Conservation (phyloP, 2,329 filamentous ascomycete species). For the Pseudonectria buxi region DNA sequence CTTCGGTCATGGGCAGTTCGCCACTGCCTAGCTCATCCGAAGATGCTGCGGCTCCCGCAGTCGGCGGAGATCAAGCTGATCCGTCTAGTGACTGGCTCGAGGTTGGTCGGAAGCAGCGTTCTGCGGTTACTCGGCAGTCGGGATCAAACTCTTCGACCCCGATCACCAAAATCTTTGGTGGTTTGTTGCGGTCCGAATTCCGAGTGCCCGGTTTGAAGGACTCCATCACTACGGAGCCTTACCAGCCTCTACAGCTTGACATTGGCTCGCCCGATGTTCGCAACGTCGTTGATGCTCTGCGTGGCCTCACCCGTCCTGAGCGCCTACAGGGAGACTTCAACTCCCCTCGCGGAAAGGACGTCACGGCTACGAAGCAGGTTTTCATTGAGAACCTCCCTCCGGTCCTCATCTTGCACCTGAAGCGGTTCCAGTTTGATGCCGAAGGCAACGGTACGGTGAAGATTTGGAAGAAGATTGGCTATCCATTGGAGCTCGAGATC, state of each 20-base stretch:
- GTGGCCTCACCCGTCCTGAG: conserved; percentile 75
- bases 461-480: conserved; percentile 97
- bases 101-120: conserved; percentile 85
- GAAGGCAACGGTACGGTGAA: conserved; percentile 78
- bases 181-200: conserved; percentile 82
- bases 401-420: conserved; percentile 88
- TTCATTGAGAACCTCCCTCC: conserved; percentile 89
- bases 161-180: conserved; percentile 90
- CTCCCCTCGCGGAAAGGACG: conserved; percentile 67
- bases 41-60: conserved; percentile 16
- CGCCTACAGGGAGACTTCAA: conserved; percentile 79
- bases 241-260: conserved; percentile 89
- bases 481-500: conserved; percentile 89
- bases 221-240: conserved; percentile 88
- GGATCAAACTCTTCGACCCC: conserved; percentile 72
- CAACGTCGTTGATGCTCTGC: conserved; percentile 88
- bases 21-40: conserved; percentile 26
- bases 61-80: conserved; percentile 22
- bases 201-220: conserved; percentile 79
- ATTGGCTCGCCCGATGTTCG: conserved; percentile 81
- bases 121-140: conserved; percentile 79
- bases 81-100: conserved; percentile 67
- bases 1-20: conserved; percentile 54
- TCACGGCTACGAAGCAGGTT: conserved; percentile 83
- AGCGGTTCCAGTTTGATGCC: conserved; percentile 94